Conservation (phyloP, 345 rosid genomes). For the Eucalyptus pauciflora region DNA sequence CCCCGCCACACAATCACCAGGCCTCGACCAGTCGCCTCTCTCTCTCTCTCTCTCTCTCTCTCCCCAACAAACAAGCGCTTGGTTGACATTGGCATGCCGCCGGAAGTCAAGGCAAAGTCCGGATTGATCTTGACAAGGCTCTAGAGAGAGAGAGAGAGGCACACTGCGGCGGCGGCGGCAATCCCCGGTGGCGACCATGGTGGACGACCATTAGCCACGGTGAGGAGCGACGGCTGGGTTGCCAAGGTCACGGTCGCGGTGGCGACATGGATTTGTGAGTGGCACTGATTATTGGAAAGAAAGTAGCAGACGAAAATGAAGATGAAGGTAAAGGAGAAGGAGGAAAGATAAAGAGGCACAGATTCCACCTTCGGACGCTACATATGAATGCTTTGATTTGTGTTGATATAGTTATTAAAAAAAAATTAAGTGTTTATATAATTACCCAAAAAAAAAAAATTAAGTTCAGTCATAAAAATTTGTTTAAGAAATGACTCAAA, state of each 20-base stretch:
- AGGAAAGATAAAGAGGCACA: not conserved
- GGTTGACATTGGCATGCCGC: not conserved
- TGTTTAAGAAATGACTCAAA: not conserved
- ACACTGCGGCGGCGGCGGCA: rapidly evolving
- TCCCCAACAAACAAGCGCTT: not conserved
- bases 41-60: not conserved
- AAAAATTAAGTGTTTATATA: not conserved
- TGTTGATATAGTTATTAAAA: not conserved
- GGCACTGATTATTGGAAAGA: not conserved
- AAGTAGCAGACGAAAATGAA: not conserved
- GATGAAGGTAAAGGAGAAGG: not conserved
- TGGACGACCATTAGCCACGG: not conserved
- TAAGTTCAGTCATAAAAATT: rapidly evolving
- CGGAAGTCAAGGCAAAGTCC: not conserved
- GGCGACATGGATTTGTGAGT: not conserved
- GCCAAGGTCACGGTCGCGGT: rapidly evolving
- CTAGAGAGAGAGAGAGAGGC: not conserved
- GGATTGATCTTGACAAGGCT: not conserved
- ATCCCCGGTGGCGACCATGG: not conserved
- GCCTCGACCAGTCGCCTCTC: not conserved
- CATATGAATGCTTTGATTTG: not conserved
- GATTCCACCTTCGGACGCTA: not conserved
- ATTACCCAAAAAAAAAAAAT: not conserved
- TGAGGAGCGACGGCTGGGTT: not conserved
- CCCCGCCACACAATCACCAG: not conserved